Percentiles rank a stretch among this genome's conserved stretches.
These are phyloP conservation scores for Scytalidium sp. DNA, from an alignment of 2,329 filamentous ascomycete genomes.

Conservation along the genomic window DNA sequence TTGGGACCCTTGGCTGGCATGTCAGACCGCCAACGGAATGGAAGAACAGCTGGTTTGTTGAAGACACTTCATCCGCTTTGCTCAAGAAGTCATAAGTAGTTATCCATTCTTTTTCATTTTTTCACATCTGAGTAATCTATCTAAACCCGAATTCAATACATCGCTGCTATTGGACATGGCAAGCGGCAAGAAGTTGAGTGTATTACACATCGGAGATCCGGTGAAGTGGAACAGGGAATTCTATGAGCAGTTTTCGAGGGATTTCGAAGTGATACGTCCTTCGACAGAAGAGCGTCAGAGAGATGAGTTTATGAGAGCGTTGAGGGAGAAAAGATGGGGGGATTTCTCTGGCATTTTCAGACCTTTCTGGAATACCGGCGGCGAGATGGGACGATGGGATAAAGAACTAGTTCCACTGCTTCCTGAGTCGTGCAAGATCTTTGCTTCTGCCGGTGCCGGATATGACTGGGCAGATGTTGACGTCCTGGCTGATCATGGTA, in stretches of 20 bases:
- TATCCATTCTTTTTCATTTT: neutral
- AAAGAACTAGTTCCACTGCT: slow-evolving; percentile 52
- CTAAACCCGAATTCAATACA: too few relatives aligned
- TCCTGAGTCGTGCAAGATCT: slow-evolving; percentile 51
- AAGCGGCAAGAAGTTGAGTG: slow-evolving; percentile 17
- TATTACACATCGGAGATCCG: slow-evolving; percentile 30
- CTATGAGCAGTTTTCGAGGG: slow-evolving; percentile 34
- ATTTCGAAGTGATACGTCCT: slow-evolving; percentile 45
- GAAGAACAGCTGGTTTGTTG: neutral
- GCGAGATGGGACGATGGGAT: slow-evolving; percentile 64
- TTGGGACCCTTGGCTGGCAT: neutral
- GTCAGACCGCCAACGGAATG: neutral
- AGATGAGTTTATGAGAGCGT: slow-evolving; percentile 44
- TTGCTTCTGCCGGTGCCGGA: slow-evolving; percentile 58
- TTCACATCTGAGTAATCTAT: too few relatives aligned
- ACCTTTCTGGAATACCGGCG: slow-evolving; percentile 62
- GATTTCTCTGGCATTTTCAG: slow-evolving; percentile 49
- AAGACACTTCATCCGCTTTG: too few relatives aligned
- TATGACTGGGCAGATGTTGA: slow-evolving; percentile 63
- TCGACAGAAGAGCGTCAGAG: slow-evolving; percentile 47
- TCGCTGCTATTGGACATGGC: neutral
- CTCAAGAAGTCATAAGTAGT: too few relatives aligned
- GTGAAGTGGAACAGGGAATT: slow-evolving; percentile 27
- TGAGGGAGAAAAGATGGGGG: slow-evolving; percentile 51
- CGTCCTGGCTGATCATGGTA: slow-evolving; percentile 54